phyloP scores from a whole-genome alignment of 2,329 filamentous ascomycete genomes.

The Penicillium sp. region DNA sequence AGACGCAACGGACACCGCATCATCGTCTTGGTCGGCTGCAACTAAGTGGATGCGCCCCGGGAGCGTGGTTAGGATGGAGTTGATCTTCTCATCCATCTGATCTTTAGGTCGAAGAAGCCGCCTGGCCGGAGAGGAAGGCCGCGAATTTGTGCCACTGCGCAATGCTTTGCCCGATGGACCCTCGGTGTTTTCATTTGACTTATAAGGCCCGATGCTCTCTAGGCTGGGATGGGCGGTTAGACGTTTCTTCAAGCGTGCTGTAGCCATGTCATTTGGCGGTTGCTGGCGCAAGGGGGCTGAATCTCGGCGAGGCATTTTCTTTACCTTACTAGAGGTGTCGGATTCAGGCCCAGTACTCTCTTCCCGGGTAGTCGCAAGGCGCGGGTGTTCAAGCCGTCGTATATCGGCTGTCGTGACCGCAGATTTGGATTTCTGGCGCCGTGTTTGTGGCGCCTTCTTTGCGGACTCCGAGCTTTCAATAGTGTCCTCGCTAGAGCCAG shows the following conservation, averaged over 20 bases:
- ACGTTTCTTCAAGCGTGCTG: constrained; percentile 33
- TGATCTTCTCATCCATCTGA: constrained; percentile 79
- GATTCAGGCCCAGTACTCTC: constrained; percentile 22
- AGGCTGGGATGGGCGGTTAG: constrained; percentile 38
- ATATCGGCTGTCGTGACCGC: constrained; percentile 16
- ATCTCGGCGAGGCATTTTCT: constrained; percentile 23
- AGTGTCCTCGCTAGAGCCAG: constrained; percentile 21
- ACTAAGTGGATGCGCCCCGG: constrained; percentile 79
- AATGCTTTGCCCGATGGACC: constrained; percentile 24
- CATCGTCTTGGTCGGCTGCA: constrained; percentile 48
- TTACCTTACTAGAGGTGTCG: constrained; percentile 7
- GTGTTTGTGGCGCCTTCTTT: constrained; percentile 6
- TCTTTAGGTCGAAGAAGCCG: constrained; percentile 60
- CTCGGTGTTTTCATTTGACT: constrained; percentile 30
- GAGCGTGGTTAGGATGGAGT: constrained; percentile 75
- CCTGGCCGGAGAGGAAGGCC: constrained; percentile 47
- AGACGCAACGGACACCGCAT: constrained; percentile 37
- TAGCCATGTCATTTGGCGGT: constrained; percentile 29
- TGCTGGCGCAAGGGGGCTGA: constrained; percentile 24
- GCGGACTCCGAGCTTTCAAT: constrained; percentile 10
- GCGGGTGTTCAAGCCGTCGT: constrained; percentile 17
- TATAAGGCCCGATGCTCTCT: constrained; percentile 38
- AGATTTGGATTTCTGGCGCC: constrained; percentile 23
- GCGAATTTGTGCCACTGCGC: constrained; percentile 27
- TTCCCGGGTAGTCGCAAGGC: constrained; percentile 22